Evolutionary conservation across 1,139 yeast species (phyloP).

Genomic region (Barnettozyma hawaiiensis): DNA sequence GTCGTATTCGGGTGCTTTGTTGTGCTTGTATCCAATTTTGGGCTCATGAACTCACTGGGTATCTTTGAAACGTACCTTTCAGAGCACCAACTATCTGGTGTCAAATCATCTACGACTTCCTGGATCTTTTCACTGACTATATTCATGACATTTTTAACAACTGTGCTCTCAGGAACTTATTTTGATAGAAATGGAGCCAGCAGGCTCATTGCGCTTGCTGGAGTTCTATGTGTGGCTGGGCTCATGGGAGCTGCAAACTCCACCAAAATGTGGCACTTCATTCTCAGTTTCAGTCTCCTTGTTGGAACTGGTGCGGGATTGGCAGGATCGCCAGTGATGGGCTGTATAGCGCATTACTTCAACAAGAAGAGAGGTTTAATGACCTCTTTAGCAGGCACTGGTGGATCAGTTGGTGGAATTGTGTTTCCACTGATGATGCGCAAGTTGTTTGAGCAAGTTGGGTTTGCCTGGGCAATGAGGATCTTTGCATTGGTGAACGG

Average conservation of each 20-base stretch:
- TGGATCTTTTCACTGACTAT: slow-evolving; percentile 65
- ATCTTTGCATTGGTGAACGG: slow-evolving; percentile 41
- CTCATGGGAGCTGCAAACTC: slow-evolving; percentile 52
- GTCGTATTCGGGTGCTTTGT: slow-evolving; percentile 61
- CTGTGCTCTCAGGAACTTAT: slow-evolving; percentile 54
- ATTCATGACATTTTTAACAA: slow-evolving; percentile 50
- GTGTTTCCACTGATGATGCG: slow-evolving; percentile 57
- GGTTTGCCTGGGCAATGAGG: slow-evolving; percentile 57
- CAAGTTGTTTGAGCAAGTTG: slow-evolving; percentile 42
- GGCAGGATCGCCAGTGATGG: slow-evolving; percentile 43
- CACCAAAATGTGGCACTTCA: slow-evolving; percentile 49
- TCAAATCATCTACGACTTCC: slow-evolving; percentile 47
- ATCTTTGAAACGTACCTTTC: slow-evolving; percentile 61
- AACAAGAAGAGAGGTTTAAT: slow-evolving; percentile 55
- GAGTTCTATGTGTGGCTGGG: slow-evolving; percentile 41
- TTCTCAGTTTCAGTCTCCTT: slow-evolving; percentile 49
- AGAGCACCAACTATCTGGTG: slow-evolving; percentile 42
- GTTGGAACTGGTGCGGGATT: slow-evolving; percentile 58
- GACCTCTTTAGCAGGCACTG: slow-evolving; percentile 54
- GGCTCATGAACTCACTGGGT: slow-evolving; percentile 62
- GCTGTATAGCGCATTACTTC: slow-evolving; percentile 62
- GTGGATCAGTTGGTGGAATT: slow-evolving; percentile 68
- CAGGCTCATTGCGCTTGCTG: slow-evolving; percentile 31
- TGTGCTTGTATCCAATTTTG: slow-evolving; percentile 60
- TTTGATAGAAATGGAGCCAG: slow-evolving; percentile 59